Evolutionary conservation across 2,329 filamentous ascomycete species (phyloP), one percentile per base, ranked within the genome.

Genomic region (Pestalotiopsis sp.): DNA sequence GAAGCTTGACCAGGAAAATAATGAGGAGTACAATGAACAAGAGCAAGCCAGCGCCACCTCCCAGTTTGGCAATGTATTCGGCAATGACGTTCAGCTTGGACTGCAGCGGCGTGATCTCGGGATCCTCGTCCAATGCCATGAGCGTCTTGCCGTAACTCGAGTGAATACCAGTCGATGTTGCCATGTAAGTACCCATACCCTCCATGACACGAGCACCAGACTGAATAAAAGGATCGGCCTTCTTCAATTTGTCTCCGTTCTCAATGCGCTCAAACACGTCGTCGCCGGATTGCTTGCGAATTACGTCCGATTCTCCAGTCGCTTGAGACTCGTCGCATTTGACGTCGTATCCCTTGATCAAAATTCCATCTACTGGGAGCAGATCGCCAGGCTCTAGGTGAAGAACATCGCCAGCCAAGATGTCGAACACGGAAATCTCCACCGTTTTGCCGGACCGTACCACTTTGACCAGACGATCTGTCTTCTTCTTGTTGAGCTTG

Each of bases 11-110:
- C 11, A 96, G 84, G 77, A 97, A 98, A 74, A 94, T 88, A 81
- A 97, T 95, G 75, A 97, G 89, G 14, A 97, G 85, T 60, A 97
- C 92, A 61, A 95, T 85, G 81, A 98, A 97, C 61, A 97, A 85
- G 9, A 94, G 82, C 14, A 96, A 83, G 72, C 92, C 93, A 63
- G 94, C 93, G 64, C 86, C 90, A 77, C 93, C 93, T 79, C 92
- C 92, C 45, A 93, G 82, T 79, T 92, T 93, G 68, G 92, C 92
- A 77, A 94, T 94, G 81, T 92, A 93, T 72, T 92, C 90, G 69
- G 92, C 92, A 71, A 94, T 89, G 69, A 88, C 84, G 75, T 92
- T 93, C 65, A 94, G 85, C 81, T 94, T 94, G 69, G 89, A 90
- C 79, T 94, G 92, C 23, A 94, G 85, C 13, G 92, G 92, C 0